Percentiles rank a stretch among this genome's conserved stretches.
Conservation (phyloP, 2,329 filamentous ascomycete genomes). For the Venturiaceae sp. region DNA sequence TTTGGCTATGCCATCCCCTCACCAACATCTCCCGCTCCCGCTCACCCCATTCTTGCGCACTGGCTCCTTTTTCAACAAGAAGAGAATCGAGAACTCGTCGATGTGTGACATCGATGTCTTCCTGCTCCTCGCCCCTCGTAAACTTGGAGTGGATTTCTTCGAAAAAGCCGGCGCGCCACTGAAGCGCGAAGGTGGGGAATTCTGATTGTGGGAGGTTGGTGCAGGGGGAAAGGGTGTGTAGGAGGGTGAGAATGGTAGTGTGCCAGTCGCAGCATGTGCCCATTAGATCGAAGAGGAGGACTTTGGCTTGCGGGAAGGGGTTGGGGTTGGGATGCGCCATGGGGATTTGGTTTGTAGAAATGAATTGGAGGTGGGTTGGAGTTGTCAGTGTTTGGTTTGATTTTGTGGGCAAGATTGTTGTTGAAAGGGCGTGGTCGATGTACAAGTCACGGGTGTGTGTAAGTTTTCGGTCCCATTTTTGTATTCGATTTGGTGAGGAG, state of each 20-base stretch:
- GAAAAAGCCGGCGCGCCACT: constrained; percentile 44
- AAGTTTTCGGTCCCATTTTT: no score
- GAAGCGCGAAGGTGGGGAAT: constrained; percentile 30
- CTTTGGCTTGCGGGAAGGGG: no score
- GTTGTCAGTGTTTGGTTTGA: no score
- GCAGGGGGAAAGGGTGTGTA: no score
- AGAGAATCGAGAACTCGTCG: constrained; percentile 28
- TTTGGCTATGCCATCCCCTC: constrained; percentile 38
- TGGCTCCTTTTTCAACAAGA: constrained; percentile 18
- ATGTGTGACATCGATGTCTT: constrained; percentile 45
- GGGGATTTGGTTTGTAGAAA: no score
- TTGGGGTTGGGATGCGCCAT: no score
- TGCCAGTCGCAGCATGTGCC: constrained; percentile 50
- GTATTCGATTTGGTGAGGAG: no score
- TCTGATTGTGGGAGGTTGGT: constrained; percentile 7
- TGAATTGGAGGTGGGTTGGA: no score
- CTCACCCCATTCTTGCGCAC: constrained; percentile 12
- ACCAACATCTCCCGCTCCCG: constrained; percentile 18
- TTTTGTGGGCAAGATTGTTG: no score
- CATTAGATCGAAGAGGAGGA: constrained; percentile 49
- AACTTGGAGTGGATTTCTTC: constrained; percentile 32
- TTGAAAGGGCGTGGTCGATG: no score
- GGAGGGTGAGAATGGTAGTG: no score
- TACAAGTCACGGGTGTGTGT: no score
- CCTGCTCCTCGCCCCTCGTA: constrained; percentile 22